Conservation (phyloP, 1,284 basidiomycete species). For the Sporisorium exsertum region DNA sequence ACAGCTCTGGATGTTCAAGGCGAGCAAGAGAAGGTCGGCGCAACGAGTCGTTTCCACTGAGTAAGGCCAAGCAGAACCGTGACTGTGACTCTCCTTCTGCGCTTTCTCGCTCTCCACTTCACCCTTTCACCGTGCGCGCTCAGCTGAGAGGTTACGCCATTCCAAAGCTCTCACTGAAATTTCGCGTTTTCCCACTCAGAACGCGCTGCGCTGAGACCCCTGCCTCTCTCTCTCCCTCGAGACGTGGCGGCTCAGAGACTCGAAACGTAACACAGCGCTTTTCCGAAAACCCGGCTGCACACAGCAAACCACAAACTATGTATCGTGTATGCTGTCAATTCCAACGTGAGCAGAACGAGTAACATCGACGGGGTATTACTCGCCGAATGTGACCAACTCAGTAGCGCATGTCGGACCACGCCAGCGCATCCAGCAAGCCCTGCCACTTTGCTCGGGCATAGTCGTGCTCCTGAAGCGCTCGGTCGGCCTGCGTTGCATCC, state of each 20-base stretch:
- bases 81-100: background rate
- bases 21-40: background rate
- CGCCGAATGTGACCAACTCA: conserved; percentile 1
- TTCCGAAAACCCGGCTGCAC: background rate
- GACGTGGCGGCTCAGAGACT: background rate
- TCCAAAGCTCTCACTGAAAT: background rate
- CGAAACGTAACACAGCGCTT: background rate
- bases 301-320: background rate
- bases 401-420: conserved; percentile 38
- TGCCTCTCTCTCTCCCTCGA: background rate
- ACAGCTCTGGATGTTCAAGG: background rate
- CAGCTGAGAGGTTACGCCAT: background rate
- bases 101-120: conserved; percentile 5
- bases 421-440: conserved; percentile 39
- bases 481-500: conserved; percentile 30
- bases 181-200: conserved; percentile 2
- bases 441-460: conserved; percentile 31
- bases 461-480: conserved; percentile 29
- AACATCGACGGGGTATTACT: background rate
- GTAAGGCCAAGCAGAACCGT: background rate
- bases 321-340: too few relatives aligned
- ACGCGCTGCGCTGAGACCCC: conserved; percentile 4
- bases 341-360: too few relatives aligned
- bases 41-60: background rate
- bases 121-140: conserved; percentile 5